Base-by-base conservation (phyloP, 306 rosid genomes). In the Sphenostylis stenocarpa region DNA sequence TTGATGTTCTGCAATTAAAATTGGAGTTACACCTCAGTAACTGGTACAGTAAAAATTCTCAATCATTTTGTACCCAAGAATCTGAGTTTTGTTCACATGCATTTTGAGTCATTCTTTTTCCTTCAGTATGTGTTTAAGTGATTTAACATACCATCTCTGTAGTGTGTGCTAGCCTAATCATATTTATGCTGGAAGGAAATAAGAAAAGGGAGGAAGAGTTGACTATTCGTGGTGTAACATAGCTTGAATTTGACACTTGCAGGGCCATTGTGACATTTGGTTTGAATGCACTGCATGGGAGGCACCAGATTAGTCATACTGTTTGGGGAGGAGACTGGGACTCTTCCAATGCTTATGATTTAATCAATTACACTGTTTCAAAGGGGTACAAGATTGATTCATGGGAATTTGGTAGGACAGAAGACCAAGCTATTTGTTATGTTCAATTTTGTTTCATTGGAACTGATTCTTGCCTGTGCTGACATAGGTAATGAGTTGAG, bases 251-350 rank as follows among this genome's bases (percentile, higher is more conserved):
- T 67, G 69, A 44, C 34, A 44, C 53, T 80, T 85, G 85, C 91
- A 95, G 99, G 83, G 89, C 86, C 61, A 48, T 90, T 23, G 55
- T 92, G 73, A 95, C 97, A 70, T 95, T 90, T 87, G 86, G 99
- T 83, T 83, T 95, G 91, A 95, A 95, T 83, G 99, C 99, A 0
- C 97, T 95, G 34, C 33, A 52, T 62, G 99, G 99, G 84, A 92
- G 97, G 80, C 97, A 83, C 85, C 70, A 55, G 39, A 81, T 64
- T 36, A 41, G 74, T 16, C 77, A 48, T 16, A 63, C 15, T 70
- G 80, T 53, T 44, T 95, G 99, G 99, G 90, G 77, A 82, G 97
- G 97, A 87, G 86, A 90, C 43, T 95, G 99, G 99, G 93, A 92
- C 84, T 26, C 88, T 62, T 78, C 79, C 20, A 95, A 95, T 52